Evolutionary conservation across 2,329 filamentous ascomycete species (phyloP).

Genomic region (Ophiostoma himal-ulmi): DNA sequence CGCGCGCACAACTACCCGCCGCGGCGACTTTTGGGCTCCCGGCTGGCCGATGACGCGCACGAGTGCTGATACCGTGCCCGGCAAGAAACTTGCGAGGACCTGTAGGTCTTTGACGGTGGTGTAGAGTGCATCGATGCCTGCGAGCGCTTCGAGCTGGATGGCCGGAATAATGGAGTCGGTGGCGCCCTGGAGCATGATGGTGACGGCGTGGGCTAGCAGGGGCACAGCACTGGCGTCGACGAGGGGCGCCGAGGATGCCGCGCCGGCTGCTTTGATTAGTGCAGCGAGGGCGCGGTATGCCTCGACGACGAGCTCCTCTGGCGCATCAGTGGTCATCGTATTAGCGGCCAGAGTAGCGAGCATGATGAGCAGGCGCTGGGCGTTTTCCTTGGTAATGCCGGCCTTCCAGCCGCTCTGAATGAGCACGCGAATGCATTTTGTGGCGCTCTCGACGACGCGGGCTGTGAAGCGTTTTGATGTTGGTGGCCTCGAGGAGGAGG

Average conservation of each 20-base stretch:
- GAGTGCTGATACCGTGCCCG: constrained; percentile 77
- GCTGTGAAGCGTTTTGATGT: constrained; percentile 39
- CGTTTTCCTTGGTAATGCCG: constrained; percentile 47
- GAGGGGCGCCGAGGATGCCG: constrained; percentile 37
- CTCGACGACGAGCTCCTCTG: constrained; percentile 70
- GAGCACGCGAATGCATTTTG: constrained; percentile 69
- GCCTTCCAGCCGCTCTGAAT: constrained; percentile 73
- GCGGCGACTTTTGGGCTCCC: constrained; percentile 48
- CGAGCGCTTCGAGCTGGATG: constrained; percentile 66
- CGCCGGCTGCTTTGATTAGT: constrained; percentile 55
- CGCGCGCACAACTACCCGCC: constrained; percentile 57
- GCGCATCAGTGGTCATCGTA: constrained; percentile 45
- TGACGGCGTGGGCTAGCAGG: constrained; percentile 74
- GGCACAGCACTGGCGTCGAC: constrained; percentile 60
- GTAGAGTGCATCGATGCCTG: constrained; percentile 58
- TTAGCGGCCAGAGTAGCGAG: background rate
- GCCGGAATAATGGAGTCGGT: constrained; percentile 56
- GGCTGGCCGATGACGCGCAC: constrained; percentile 68
- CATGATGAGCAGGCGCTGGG: constrained; percentile 11
- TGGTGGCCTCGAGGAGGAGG: background rate
- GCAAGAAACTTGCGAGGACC: constrained; percentile 78
- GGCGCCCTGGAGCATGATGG: constrained; percentile 71
- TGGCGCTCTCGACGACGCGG: constrained; percentile 65
- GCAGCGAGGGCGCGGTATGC: constrained; percentile 64
- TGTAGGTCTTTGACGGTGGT: constrained; percentile 61